A percentile compares a stretch with the other conserved stretches of the same genome.
Conservation (phyloP, 345 rosid genomes). For the Chamaenerion angustifolium region DNA sequence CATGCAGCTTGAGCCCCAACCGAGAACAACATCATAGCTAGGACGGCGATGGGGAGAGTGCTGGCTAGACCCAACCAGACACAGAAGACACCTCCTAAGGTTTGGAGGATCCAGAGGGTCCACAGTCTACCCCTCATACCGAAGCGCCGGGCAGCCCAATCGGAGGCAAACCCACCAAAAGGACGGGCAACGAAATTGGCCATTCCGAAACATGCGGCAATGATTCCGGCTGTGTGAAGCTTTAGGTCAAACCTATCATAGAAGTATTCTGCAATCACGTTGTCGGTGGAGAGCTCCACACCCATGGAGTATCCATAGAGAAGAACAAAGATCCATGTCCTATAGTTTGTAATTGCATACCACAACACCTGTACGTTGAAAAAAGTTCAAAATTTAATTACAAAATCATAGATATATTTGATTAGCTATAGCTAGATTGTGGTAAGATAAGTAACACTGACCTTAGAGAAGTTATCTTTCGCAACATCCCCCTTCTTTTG, state of each 20-base stretch:
- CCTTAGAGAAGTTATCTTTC: slow-evolving; percentile 72
- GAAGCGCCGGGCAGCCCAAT: slow-evolving; percentile 32
- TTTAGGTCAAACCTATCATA: slow-evolving; percentile 57
- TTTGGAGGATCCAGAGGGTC: slow-evolving; percentile 61
- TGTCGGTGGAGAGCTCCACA: slow-evolving; percentile 66
- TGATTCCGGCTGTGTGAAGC: slow-evolving; percentile 60
- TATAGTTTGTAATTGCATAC: slow-evolving; percentile 71
- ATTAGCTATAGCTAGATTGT: no score
- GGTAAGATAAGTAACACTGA: slow-evolving; percentile 12
- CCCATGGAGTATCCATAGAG: slow-evolving; percentile 89
- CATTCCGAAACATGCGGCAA: slow-evolving; percentile 81
- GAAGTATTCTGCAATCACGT: slow-evolving; percentile 75
- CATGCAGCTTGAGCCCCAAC: slow-evolving; percentile 77
- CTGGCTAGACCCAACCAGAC: slow-evolving; percentile 59
- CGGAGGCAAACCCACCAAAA: slow-evolving; percentile 62
- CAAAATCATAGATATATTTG: no score
- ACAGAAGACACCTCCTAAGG: slow-evolving; percentile 60
- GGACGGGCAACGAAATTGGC: slow-evolving; percentile 71
- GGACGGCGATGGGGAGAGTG: slow-evolving; percentile 51
- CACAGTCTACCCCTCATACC: slow-evolving; percentile 85
- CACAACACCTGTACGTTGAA: slow-evolving; percentile 55
- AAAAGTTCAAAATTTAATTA: no score
- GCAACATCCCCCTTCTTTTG: slow-evolving; percentile 65
- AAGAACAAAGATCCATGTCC: slow-evolving; percentile 83
- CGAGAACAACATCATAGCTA: slow-evolving; percentile 69